These are phyloP conservation scores for Aplosporella prunicola DNA, from an alignment of 2,329 filamentous ascomycete genomes.

Conservation along the genomic window DNA sequence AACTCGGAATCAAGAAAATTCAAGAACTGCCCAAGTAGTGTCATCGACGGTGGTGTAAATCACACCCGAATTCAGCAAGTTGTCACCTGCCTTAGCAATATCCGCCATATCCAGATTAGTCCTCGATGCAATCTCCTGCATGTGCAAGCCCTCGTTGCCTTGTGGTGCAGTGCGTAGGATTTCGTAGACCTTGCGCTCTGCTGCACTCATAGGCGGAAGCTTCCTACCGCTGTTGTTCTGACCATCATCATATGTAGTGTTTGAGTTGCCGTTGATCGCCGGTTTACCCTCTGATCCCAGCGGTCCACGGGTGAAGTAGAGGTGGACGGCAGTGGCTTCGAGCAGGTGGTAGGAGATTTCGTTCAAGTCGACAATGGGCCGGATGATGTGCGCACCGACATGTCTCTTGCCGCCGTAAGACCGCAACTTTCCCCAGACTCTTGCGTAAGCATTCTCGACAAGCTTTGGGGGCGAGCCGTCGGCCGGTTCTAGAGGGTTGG, in stretches of 20 bases:
- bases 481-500: constrained; percentile 37
- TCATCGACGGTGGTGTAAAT: constrained; percentile 93
- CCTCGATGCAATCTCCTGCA: constrained; percentile 62
- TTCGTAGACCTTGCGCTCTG: constrained; percentile 62
- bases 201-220: constrained; percentile 40
- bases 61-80: constrained; percentile 61
- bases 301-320: constrained; percentile 69
- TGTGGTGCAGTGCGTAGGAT: constrained; percentile 58
- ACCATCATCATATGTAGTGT: constrained; percentile 16
- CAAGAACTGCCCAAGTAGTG: constrained; percentile 79
- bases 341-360: constrained; percentile 89
- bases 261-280: constrained; percentile 15
- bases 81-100: constrained; percentile 68
- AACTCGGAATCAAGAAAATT: too few relatives aligned
- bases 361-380: constrained; percentile 74
- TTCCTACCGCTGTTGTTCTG: constrained; percentile 20
- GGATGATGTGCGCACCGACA: constrained; percentile 70
- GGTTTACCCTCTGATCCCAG: constrained; percentile 33
- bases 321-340: constrained; percentile 79
- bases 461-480: constrained; percentile 46
- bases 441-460: constrained; percentile 67
- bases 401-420: constrained; percentile 75
- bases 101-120: constrained; percentile 59
- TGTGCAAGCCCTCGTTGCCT: constrained; percentile 73
- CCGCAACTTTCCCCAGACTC: constrained; percentile 78